Evolutionary conservation across 2,329 filamentous ascomycete species (phyloP).

Genomic region (Colletotrichum musae): DNA sequence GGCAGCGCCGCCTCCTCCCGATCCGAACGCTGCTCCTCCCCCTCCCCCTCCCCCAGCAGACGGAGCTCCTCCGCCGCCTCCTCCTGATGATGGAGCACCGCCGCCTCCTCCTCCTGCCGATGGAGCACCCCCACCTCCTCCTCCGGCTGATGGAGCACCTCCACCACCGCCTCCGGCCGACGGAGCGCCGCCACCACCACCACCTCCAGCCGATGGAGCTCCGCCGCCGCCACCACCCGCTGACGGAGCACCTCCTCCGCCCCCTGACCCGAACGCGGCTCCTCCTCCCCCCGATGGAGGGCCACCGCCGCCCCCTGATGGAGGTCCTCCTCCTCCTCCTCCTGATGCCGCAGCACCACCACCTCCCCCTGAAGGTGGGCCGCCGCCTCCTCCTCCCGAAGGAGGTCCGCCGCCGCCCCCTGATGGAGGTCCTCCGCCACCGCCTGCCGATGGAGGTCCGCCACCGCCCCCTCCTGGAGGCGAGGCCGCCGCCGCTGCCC

Average conservation of each 20-base stretch:
- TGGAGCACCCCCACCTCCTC: slow-evolving; percentile 7
- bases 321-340: neutral
- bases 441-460: neutral
- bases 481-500: slow-evolving; percentile 1
- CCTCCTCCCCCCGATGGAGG: slow-evolving; percentile 1
- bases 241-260: slow-evolving; percentile 9
- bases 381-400: slow-evolving; percentile 12
- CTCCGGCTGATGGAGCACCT: neutral
- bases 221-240: slow-evolving; percentile 2
- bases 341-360: slow-evolving; percentile 1
- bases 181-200: neutral
- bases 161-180: slow-evolving; percentile 4
- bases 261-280: neutral
- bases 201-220: neutral
- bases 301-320: neutral
- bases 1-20: slow-evolving; percentile 1
- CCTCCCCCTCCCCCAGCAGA: slow-evolving; percentile 8
- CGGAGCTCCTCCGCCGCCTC: neutral
- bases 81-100: too few species aligned
- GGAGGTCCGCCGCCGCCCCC: slow-evolving; percentile 13
- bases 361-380: slow-evolving; percentile 1
- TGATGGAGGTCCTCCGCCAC: slow-evolving; percentile 4
- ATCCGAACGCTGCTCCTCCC: slow-evolving; percentile 1
- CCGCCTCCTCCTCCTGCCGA: slow-evolving; percentile 14
- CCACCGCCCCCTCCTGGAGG: slow-evolving; percentile 9